Conservation (phyloP, 2,329 filamentous ascomycete genomes). For the Colletotrichum sojae region DNA sequence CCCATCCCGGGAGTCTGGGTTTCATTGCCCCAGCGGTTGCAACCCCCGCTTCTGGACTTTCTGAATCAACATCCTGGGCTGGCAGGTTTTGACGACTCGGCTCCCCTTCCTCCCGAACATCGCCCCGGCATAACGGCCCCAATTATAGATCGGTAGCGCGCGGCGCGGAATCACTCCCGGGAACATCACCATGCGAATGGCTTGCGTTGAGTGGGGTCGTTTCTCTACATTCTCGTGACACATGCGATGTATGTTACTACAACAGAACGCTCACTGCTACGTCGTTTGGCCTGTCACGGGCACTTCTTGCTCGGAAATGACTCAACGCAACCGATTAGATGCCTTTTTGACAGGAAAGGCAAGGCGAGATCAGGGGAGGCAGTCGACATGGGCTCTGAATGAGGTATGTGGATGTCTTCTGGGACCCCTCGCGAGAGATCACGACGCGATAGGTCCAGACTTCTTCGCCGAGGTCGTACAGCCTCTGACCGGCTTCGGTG, state of each 20-base stretch:
- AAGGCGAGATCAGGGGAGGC: not conserved
- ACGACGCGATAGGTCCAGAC: not conserved
- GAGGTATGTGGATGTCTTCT: not conserved
- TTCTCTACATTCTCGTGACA: constrained; percentile 13
- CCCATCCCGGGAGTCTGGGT: constrained; percentile 10
- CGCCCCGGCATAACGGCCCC: constrained; percentile 16
- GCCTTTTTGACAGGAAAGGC: constrained; percentile 1
- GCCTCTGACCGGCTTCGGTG: not conserved
- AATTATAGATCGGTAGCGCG: constrained; percentile 15
- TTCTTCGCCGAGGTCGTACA: not conserved
- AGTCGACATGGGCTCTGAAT: not conserved
- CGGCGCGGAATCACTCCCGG: constrained; percentile 14
- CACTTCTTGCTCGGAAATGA: not conserved
- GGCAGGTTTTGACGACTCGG: constrained; percentile 30
- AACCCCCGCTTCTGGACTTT: constrained; percentile 10
- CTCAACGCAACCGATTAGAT: not conserved
- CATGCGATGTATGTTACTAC: not conserved
- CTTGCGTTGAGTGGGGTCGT: constrained; percentile 5
- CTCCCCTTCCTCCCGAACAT: constrained; percentile 7
- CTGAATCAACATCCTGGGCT: constrained; percentile 22
- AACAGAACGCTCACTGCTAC: not conserved
- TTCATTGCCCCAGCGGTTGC: not conserved
- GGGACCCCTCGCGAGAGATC: not conserved
- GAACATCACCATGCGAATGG: constrained; percentile 6
- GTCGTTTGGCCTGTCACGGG: not conserved